A percentile compares a stretch with the other conserved stretches of the same genome.
phyloP scores from a whole-genome alignment of 148 eudicot genomes.

The Persicaria tinctoria region DNA sequence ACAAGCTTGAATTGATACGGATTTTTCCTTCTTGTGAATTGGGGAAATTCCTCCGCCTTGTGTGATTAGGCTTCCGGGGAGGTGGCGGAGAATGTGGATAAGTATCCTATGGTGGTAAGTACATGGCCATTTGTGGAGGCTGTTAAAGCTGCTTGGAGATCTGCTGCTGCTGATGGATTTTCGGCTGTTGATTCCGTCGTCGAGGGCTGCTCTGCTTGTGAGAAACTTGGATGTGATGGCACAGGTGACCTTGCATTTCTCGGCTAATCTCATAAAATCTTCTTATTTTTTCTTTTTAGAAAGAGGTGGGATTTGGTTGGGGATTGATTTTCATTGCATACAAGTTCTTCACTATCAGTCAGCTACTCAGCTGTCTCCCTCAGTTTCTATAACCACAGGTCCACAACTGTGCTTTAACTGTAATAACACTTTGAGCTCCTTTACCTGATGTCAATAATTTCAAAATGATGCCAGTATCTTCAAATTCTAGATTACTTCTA shows the following conservation, averaged over 20 bases:
- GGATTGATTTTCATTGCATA: neutral
- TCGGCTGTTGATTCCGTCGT: conserved; percentile 87
- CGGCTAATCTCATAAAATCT: neutral
- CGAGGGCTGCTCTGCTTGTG: conserved; percentile 90
- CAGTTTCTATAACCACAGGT: too few relatives aligned
- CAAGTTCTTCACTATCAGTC: neutral
- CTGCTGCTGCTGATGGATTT: conserved; percentile 50
- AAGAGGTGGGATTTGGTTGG: neutral
- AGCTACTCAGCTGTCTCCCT: too few relatives aligned
- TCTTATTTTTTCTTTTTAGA: neutral
- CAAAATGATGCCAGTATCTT: too few relatives aligned
- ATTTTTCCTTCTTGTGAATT: neutral
- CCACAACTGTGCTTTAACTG: too few relatives aligned
- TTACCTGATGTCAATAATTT: too few relatives aligned
- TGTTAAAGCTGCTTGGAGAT: conserved; percentile 80
- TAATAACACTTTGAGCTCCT: too few relatives aligned
- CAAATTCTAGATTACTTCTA: too few relatives aligned
- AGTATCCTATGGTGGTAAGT: conserved; percentile 72
- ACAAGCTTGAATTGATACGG: neutral
- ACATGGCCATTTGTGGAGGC: conserved; percentile 94
- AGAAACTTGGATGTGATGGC: conserved; percentile 79
- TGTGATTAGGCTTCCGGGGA: conserved; percentile 36
- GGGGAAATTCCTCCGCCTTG: neutral
- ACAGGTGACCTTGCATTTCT: conserved; percentile 38
- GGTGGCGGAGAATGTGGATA: conserved; percentile 27